Evolutionary conservation across 176 grass and related monocot genomes (phyloP), one percentile per base, ranked within the genome.

Genomic region (Saccharum spontaneum): DNA sequence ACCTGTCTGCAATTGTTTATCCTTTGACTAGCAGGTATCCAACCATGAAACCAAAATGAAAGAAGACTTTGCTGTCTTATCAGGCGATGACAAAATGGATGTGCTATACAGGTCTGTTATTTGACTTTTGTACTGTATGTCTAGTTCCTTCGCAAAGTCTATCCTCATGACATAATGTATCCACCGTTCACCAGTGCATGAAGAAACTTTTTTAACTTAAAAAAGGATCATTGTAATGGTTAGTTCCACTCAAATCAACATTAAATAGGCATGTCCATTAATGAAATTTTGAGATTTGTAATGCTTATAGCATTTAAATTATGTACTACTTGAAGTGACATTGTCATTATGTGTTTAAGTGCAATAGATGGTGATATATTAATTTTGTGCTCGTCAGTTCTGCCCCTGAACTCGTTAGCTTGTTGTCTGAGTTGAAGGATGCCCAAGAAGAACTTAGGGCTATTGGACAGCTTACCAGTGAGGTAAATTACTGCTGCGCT

Each of bases 321-420:
- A 20, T 33, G 34, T 11, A 46, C 33, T 18, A 14, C 28, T 70
- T 63, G 38, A 62, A 49, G n/a, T 71, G 71, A 71, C 28, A 64
- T 77, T 81, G 8, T 78, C 54, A 59, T 59, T 78, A 66, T 72
- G 41, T 77, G 36, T 64, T 78, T 82, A 18, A 34, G 8, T 82
- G 34, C 24, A 59, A 57, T 73, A 7, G 15, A 72, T 67, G 72
- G 65, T 82, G 24, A 44, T 68, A 79, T 90, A 62, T 83, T 83
- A 24, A 83, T 86, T 88, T 78, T 52, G n/a, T 61, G 59, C 81
- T 95, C 45, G 24, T 61, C 75, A 93, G 96, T 89, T 95, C 96
- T 90, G 91, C 93, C 79, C 93, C 96, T 65, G 96, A 98, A 82
- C 81, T 98, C 52, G 84, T 98, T 75, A 91, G 96, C 40, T 85